A percentile compares a stretch with the other conserved stretches of the same genome.
Conservation (phyloP, 768 basidiomycete species). For the Glaciozyma martinii region DNA sequence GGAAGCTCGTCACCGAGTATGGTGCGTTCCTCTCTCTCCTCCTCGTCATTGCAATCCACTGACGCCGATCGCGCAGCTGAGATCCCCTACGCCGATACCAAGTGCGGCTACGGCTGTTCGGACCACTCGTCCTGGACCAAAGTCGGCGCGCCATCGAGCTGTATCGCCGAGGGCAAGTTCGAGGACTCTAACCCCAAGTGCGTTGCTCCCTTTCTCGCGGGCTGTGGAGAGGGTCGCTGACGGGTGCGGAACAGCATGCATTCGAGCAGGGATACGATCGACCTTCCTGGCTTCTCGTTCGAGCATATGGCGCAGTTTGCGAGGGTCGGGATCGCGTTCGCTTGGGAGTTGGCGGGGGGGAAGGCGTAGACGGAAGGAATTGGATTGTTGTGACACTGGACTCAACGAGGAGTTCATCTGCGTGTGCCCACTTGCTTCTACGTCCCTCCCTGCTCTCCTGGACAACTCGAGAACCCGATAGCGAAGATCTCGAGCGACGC, state of each 20-base stretch:
- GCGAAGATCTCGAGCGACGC: too few species aligned
- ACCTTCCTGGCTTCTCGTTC: constrained; percentile 30
- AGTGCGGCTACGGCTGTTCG: constrained; percentile 34
- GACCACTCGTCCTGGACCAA: constrained; percentile 26
- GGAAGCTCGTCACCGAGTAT: constrained; percentile 28
- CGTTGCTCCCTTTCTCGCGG: too few species aligned
- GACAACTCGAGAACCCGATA: too few species aligned
- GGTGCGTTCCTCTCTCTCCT: not conserved
- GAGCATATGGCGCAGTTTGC: constrained; percentile 35
- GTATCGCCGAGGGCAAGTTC: constrained; percentile 26
- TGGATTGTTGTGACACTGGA: too few species aligned
- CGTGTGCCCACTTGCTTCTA: too few species aligned
- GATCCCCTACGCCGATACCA: constrained; percentile 26
- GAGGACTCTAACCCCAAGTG: constrained; percentile 28
- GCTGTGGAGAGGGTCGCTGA: too few species aligned
- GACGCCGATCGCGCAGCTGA: constrained; percentile 17
- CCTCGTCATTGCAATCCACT: not conserved
- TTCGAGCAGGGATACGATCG: constrained; percentile 24
- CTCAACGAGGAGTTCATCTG: too few species aligned
- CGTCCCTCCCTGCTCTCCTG: too few species aligned
- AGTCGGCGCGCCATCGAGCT: constrained; percentile 21
- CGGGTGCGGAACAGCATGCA: constrained; percentile 31
- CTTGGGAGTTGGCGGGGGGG: constrained; percentile 29
- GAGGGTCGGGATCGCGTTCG: constrained; percentile 31
- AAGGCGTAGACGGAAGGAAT: not conserved